Conservation (phyloP, 1,284 basidiomycete genomes). For the Peniophora sp. region DNA sequence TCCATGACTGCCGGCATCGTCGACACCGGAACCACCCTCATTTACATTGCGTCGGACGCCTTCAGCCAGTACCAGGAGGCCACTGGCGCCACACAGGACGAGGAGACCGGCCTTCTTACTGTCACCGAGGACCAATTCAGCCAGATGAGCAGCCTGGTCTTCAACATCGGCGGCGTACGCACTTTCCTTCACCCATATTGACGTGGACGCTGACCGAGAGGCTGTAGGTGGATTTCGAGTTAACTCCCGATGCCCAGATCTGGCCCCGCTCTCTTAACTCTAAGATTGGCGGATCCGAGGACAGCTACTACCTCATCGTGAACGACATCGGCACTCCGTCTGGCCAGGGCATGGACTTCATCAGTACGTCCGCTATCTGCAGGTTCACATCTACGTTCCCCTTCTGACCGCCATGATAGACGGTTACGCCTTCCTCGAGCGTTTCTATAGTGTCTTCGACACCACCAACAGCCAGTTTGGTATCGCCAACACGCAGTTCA, state of each 20-base stretch:
- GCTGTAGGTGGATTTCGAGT: slow-evolving; percentile 23
- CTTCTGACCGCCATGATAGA: neutral
- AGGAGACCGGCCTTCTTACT: slow-evolving; percentile 29
- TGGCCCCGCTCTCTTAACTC: slow-evolving; percentile 37
- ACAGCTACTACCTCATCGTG: slow-evolving; percentile 41
- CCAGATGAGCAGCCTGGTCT: slow-evolving; percentile 31
- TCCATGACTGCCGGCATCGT: slow-evolving; percentile 49
- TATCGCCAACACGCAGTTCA: slow-evolving; percentile 48
- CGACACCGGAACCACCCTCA: slow-evolving; percentile 44
- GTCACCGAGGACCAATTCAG: slow-evolving; percentile 28
- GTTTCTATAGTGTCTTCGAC: slow-evolving; percentile 26
- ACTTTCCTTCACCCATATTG: neutral
- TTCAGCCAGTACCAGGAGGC: slow-evolving; percentile 23
- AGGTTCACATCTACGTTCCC: no score
- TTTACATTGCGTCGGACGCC: slow-evolving; percentile 31
- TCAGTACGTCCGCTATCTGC: slow-evolving; percentile 11
- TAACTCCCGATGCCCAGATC: slow-evolving; percentile 42
- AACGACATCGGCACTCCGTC: slow-evolving; percentile 19
- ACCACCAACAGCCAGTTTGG: slow-evolving; percentile 35
- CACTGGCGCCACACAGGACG: slow-evolving; percentile 29
- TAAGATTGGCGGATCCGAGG: slow-evolving; percentile 30
- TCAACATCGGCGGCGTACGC: slow-evolving; percentile 30
- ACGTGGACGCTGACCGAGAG: neutral
- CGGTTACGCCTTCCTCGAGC: slow-evolving; percentile 42
- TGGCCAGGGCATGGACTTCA: slow-evolving; percentile 28